Percentiles rank a stretch among this genome's conserved stretches.
Conservation (phyloP, 2,329 filamentous ascomycete genomes). For the Ophiostoma angusticollis region DNA sequence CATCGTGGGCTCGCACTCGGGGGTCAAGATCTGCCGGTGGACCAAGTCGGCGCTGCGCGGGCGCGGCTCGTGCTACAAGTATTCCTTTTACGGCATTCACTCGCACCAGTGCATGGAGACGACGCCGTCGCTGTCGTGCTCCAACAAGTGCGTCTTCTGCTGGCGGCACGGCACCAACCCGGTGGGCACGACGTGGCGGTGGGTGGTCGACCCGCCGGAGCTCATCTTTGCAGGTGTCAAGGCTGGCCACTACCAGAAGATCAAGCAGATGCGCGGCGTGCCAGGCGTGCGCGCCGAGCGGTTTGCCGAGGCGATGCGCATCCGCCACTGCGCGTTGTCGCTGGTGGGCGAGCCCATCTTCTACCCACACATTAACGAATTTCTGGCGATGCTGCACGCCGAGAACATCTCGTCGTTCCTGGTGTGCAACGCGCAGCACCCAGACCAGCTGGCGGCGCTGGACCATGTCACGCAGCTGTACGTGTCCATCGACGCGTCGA, state of each 20-base stretch:
- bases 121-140: slow-evolving; percentile 87
- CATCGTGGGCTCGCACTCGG: slow-evolving; percentile 88
- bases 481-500: slow-evolving; percentile 89
- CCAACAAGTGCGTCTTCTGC: slow-evolving; percentile 98
- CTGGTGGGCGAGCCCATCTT: slow-evolving; percentile 98
- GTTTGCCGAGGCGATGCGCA: slow-evolving; percentile 84
- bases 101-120: slow-evolving; percentile 98
- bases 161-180: slow-evolving; percentile 98
- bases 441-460: slow-evolving; percentile 71
- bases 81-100: slow-evolving; percentile 90
- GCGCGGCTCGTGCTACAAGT: slow-evolving; percentile 94
- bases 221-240: slow-evolving; percentile 85
- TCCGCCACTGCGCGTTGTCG: slow-evolving; percentile 82
- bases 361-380: slow-evolving; percentile 94
- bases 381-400: slow-evolving; percentile 67
- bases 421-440: slow-evolving; percentile 95
- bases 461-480: slow-evolving; percentile 88
- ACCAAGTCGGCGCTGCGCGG: slow-evolving; percentile 93
- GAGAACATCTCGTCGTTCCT: slow-evolving; percentile 88
- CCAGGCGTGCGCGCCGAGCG: slow-evolving; percentile 85
- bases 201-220: slow-evolving; percentile 84
- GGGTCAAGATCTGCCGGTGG: slow-evolving; percentile 97
- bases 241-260: slow-evolving; percentile 88
- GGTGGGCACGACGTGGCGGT: slow-evolving; percentile 92
- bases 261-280: slow-evolving; percentile 91